Conservation (phyloP, 1,284 basidiomycete species). For the Boletellus sp. region DNA sequence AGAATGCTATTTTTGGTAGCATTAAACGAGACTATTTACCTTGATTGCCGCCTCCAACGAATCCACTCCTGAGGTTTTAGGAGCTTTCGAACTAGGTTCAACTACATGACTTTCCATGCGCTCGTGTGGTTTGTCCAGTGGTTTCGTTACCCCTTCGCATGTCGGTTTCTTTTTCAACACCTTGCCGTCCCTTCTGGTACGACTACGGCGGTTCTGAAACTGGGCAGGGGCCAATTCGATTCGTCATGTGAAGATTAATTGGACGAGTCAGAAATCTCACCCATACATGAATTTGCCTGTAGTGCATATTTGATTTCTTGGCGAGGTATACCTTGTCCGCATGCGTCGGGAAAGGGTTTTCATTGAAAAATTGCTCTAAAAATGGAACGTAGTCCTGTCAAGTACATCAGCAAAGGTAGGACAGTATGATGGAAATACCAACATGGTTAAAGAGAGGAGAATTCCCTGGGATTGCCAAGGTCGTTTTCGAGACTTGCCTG, state of each 20-base stretch:
- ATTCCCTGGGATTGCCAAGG: background rate
- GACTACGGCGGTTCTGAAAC: constrained; percentile 26
- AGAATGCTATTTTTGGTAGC: background rate
- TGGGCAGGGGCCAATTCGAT: background rate
- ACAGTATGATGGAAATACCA: background rate
- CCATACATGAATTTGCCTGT: constrained; percentile 44
- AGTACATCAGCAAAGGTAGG: rapidly evolving
- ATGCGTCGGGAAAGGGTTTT: constrained; percentile 48
- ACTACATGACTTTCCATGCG: background rate
- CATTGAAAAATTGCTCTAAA: constrained; percentile 45
- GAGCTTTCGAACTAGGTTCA: background rate
- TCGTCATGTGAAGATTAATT: background rate
- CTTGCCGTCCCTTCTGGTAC: constrained; percentile 12
- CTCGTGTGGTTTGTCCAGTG: background rate
- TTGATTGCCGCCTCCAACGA: background rate
- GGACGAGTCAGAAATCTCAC: no score
- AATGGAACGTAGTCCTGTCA: constrained; percentile 44
- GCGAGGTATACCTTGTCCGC: constrained; percentile 45
- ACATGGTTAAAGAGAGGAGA: constrained; percentile 12
- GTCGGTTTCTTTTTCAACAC: background rate
- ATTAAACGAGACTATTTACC: background rate
- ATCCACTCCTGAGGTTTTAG: rapidly evolving
- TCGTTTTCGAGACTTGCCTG: background rate
- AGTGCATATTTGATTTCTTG: constrained; percentile 42
- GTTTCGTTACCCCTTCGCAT: background rate